A percentile compares a stretch with the other conserved stretches of the same genome.
Conservation (phyloP, 2,329 filamentous ascomycete genomes). For the Cladosporium sphaerospermum region DNA sequence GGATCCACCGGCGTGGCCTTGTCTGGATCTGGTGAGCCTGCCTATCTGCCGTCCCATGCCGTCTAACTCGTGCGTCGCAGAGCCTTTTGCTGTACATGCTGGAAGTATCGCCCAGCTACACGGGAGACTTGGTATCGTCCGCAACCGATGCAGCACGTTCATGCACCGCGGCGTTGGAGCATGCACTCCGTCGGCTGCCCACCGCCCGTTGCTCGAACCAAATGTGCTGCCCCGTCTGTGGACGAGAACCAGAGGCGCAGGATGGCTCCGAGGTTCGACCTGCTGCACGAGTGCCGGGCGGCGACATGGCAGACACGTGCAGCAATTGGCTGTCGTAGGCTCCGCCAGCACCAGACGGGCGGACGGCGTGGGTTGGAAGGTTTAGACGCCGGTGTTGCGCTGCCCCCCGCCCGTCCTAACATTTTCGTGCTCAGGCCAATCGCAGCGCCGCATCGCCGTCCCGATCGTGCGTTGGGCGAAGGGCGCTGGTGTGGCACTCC, state of each 20-base stretch:
- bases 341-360: neutral
- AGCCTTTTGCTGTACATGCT: neutral
- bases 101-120: neutral
- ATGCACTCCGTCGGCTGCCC: no score
- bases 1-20: no score
- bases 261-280: no score
- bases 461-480: constrained; percentile 3
- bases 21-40: neutral
- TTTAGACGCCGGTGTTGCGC: neutral
- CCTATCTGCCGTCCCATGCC: neutral
- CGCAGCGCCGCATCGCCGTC: neutral
- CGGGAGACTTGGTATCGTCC: neutral
- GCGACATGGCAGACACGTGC: neutral
- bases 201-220: no score
- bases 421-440: neutral
- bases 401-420: no score
- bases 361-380: neutral
- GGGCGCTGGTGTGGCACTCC: no score
- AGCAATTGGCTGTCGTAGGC: neutral
- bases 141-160: neutral
- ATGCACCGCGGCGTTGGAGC: no score
- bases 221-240: no score
- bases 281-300: neutral
- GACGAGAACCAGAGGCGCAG: no score
- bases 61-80: constrained; percentile 3